Evolutionary conservation across 306 rosid genomes (phyloP), one percentile per base, ranked within the genome.

Genomic region (Betula pendula): DNA sequence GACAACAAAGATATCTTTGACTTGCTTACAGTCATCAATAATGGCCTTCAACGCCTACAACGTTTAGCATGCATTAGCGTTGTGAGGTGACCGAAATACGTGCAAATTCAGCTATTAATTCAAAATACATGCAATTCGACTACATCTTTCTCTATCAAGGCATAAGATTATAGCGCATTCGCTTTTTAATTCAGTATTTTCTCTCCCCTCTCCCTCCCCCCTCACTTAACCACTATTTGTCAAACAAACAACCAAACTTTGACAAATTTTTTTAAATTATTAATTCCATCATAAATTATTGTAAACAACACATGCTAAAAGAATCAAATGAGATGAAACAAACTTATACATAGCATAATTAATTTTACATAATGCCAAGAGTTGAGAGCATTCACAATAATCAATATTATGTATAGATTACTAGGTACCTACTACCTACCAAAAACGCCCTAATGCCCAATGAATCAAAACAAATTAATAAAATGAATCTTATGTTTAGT

Each of bases 401-500:
- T 33, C 22, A 33, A 31, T 7, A 17, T 5, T 33, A 65, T 65
- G 45, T 65, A 65, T 25, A 19, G 48, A 65, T 38, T 48, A 35
- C 19, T 3, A 40, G 5, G 22, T 31, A 13, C 49, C 42, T 38
- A 31, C 35, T 31, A 31, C 35, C 35, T 31, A 31, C 35, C 35
- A 31, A 31, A 31, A 47, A 67, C 29, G 77, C 80, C 5, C 15
- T 69, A 3, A 29, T 12, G 15, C 31, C 27, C 35, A 59, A 59
- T 16, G 38, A 66, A 73, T 29, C 53, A 12, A 58, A 40, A 22
- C 0, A 65, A 43, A 70, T 27, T 51, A 56, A 70, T 51, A 19
- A 65, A 27, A 50, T 16, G 59, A 20, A 52, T 22, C 58, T 84
- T 72, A 70, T 65, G 75, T 73, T 82, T 86, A 55, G 84, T 73